These are phyloP conservation scores for Bacidia gigantensis DNA, from an alignment of 495 filamentous ascomycete species.

Conservation along the genomic window DNA sequence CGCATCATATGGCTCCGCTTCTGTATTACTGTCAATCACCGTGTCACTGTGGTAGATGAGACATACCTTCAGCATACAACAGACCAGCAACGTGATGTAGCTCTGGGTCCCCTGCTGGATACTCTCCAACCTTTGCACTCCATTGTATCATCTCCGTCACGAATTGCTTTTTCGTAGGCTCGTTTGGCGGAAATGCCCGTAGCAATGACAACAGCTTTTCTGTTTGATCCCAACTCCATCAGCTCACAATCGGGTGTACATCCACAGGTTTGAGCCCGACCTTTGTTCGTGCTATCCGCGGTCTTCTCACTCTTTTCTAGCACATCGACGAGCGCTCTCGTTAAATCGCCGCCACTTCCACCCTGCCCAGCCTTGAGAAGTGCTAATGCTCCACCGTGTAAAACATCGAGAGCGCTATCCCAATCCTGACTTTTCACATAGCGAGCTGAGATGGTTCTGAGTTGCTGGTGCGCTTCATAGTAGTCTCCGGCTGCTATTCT, in stretches of 20 bases:
- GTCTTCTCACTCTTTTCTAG: conserved; percentile 70
- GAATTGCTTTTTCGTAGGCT: conserved; percentile 83
- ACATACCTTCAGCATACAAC: conserved; percentile 64
- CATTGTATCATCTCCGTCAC: conserved; percentile 81
- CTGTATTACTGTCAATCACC: no score
- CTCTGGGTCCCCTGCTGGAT: conserved; percentile 87
- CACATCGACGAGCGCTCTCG: conserved; percentile 71
- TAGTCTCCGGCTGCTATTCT: conserved; percentile 86
- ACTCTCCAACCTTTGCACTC: conserved; percentile 71
- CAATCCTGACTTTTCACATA: conserved; percentile 80
- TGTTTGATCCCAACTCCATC: conserved; percentile 1
- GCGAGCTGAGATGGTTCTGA: conserved; percentile 81
- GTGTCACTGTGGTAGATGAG: no score
- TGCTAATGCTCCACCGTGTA: conserved; percentile 70
- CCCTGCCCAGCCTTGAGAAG: conserved; percentile 81
- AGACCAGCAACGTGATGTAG: conserved; percentile 86
- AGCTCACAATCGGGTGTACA: neutral
- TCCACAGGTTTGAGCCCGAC: conserved; percentile 23
- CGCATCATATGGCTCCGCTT: conserved; percentile 81
- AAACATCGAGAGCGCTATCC: conserved; percentile 68
- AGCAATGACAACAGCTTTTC: conserved; percentile 34
- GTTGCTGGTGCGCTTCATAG: conserved; percentile 97
- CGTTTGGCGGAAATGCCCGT: conserved; percentile 63
- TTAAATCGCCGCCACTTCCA: conserved; percentile 83
- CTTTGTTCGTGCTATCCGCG: conserved; percentile 52